Percentiles rank a stretch among this genome's conserved stretches.
These are phyloP conservation scores for Blumeria hordei DNA, from an alignment of 2,329 filamentous ascomycete species.

Conservation along the genomic window DNA sequence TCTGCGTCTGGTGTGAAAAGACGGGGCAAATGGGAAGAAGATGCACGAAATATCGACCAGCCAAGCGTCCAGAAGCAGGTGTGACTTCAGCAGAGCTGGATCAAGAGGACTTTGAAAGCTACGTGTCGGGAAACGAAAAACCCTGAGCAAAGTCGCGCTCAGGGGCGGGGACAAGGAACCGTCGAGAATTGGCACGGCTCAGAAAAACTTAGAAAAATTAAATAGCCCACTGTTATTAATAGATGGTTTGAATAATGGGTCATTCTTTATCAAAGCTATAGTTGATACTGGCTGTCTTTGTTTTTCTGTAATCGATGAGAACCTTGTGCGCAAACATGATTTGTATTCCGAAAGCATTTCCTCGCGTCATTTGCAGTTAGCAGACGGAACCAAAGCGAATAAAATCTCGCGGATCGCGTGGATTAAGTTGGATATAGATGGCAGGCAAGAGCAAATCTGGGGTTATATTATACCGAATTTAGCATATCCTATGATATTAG, in stretches of 20 bases:
- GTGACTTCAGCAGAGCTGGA: background rate
- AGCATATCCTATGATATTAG: background rate
- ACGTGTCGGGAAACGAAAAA: background rate
- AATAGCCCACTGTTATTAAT: background rate
- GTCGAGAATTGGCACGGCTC: background rate
- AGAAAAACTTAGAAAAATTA: background rate
- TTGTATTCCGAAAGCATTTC: background rate
- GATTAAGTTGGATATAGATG: background rate
- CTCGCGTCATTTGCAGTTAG: background rate
- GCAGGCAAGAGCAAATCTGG: background rate
- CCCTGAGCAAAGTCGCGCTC: background rate
- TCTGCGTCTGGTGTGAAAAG: background rate
- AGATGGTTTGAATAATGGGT: background rate
- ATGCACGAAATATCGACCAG: background rate
- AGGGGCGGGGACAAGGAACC: background rate
- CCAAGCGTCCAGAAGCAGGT: background rate
- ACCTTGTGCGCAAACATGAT: background rate
- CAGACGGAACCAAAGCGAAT: background rate
- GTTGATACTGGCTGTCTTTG: background rate
- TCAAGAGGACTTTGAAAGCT: background rate
- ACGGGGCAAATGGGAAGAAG: background rate
- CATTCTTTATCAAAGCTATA: background rate
- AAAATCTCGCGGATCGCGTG: background rate
- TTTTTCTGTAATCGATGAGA: background rate
- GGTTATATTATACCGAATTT: background rate